Evolutionary conservation across 2,329 filamentous ascomycete species (phyloP), one percentile per base, ranked within the genome.

Genomic region (Pyricularia sp.): DNA sequence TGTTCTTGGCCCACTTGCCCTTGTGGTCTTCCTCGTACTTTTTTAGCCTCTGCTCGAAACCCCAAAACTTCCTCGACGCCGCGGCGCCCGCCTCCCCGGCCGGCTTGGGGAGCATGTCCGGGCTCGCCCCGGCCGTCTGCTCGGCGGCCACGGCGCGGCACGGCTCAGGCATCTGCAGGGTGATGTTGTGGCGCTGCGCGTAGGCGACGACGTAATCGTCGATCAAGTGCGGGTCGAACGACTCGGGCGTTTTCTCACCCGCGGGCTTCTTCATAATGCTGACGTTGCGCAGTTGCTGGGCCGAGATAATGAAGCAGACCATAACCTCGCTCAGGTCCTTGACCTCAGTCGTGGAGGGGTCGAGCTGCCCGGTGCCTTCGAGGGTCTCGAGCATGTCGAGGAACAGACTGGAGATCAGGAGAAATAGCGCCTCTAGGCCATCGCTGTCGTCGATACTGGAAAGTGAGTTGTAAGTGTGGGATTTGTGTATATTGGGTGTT

Each of bases 321-420:
- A 82, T 81, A 26, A 81, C 73, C 25, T 75, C 71, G 33, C 77
- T 78, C 0, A 82, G 71, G 68, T 78, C 79, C 68, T 75, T 74
- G 25, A 81, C 72, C 26, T 79, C 77, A 0, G 78, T 78, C 65
- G 69, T 68, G 31, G 75, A 74, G 11, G 76, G 70, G 6, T 73
- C 72, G 3, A 83, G 73, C 12, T 79, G 73, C 4, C 70, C 70
- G 14, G 76, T 69, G 26, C 70, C 69, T 66, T 81, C 78, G 25
- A 82, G 75, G 20, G 70, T 73, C 4, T 78, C 77, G 11, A 83
- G 76, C 75, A 78, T 79, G 28, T 75, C 69, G n/a, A 82, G 73
- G 72, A 82, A 79, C 74, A 79, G 72, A 33, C 74, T 74, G 50
- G 75, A 75, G 64, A 77, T 69, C 17, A 79, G 73, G 2, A 65